These are phyloP conservation scores for Erigeron canadensis DNA, from an alignment of 129 eudicot species.

Conservation along the genomic window DNA sequence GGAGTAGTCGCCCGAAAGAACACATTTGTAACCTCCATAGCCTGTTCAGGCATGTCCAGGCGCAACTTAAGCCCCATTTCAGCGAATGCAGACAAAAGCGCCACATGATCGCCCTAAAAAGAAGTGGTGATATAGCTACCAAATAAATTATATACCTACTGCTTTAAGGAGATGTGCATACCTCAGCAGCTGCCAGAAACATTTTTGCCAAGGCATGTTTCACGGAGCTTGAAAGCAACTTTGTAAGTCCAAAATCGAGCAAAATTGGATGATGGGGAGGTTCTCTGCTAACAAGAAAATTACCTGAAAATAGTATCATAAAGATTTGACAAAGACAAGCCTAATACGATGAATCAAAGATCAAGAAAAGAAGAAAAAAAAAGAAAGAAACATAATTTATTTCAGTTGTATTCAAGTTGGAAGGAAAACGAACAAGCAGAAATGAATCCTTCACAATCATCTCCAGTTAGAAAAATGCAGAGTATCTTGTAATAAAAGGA, in stretches of 20 bases:
- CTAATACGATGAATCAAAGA: constrained; percentile 5
- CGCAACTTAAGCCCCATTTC: constrained; percentile 98
- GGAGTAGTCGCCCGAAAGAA: constrained; percentile 87
- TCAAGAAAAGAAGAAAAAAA: background rate
- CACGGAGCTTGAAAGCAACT: constrained; percentile 66
- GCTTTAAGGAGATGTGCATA: constrained; percentile 33
- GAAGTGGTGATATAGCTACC: background rate
- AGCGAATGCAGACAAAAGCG: constrained; percentile 90
- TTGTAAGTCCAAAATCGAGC: constrained; percentile 98
- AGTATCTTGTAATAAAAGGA: no score
- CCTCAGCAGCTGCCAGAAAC: constrained; percentile 99
- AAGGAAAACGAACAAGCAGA: no score
- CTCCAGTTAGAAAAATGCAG: no score
- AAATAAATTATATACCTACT: background rate
- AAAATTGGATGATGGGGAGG: constrained; percentile 91
- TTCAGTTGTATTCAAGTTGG: no score
- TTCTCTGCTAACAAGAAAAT: constrained; percentile 97
- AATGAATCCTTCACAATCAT: no score
- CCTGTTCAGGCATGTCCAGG: constrained; percentile 92
- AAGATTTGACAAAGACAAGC: constrained; percentile 15
- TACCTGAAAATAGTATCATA: constrained; percentile 52
- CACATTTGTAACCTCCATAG: constrained; percentile 82
- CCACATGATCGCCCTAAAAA: constrained; percentile 94
- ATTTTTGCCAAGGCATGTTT: constrained; percentile 95
- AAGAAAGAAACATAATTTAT: no score